Conservation (phyloP, 1,139 yeast genomes). For the Pichia sp. region DNA sequence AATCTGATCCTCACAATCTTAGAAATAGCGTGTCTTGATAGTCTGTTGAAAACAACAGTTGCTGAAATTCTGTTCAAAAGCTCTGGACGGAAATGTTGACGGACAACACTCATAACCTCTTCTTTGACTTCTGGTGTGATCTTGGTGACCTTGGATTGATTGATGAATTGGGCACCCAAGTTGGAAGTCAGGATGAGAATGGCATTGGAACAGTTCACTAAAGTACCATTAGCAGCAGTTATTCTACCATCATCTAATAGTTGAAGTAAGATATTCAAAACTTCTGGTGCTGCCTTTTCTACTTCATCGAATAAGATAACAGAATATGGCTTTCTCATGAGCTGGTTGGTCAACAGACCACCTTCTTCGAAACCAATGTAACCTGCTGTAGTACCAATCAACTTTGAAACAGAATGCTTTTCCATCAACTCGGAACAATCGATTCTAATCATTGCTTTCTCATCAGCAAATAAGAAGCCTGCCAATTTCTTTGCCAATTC, state of each 20-base stretch:
- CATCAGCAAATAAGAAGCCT: conserved; percentile 92
- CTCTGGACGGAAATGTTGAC: conserved; percentile 93
- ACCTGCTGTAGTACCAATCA: conserved; percentile 97
- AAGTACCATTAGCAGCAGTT: conserved; percentile 89
- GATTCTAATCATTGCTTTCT: conserved; percentile 91
- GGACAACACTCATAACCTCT: conserved; percentile 79
- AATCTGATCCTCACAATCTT: conserved; percentile 86
- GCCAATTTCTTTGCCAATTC: conserved; percentile 96
- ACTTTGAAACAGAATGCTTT: conserved; percentile 90
- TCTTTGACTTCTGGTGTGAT: conserved; percentile 65
- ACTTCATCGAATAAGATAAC: conserved; percentile 94
- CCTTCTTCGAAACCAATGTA: conserved; percentile 98
- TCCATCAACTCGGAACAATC: conserved; percentile 97
- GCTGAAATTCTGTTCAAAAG: conserved; percentile 93
- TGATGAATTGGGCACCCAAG: conserved; percentile 89
- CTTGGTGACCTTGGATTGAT: conserved; percentile 60
- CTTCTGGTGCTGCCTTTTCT: conserved; percentile 99
- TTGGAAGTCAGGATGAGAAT: conserved; percentile 96
- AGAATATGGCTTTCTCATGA: conserved; percentile 88
- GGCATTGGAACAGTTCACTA: conserved; percentile 86
- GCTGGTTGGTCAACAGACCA: conserved; percentile 89
- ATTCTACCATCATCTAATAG: conserved; percentile 95
- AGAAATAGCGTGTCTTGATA: conserved; percentile 85
- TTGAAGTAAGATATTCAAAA: conserved; percentile 83
- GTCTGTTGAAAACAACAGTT: conserved; percentile 85